Conservation (phyloP, 306 rosid genomes). For the Sechiopsis laciniata region DNA sequence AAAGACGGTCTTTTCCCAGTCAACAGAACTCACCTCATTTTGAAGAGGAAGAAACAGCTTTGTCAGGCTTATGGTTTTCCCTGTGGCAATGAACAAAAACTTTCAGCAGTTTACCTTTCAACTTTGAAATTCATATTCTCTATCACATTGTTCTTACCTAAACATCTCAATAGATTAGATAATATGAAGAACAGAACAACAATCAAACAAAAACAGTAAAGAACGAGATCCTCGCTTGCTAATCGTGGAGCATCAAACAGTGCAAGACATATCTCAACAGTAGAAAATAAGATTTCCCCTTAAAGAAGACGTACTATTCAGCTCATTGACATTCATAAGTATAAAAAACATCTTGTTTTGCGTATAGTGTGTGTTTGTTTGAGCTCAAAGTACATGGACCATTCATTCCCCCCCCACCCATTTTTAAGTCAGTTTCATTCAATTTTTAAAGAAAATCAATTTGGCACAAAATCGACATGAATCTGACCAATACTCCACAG, state of each 20-base stretch:
- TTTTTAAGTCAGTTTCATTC: not conserved
- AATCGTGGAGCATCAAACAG: no score
- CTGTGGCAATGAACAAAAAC: not conserved
- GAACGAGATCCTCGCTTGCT: no score
- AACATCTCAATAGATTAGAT: not conserved
- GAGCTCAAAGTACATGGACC: conserved; percentile 9
- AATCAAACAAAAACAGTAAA: no score
- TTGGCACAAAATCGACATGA: not conserved
- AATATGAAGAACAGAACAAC: no score
- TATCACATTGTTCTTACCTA: not conserved
- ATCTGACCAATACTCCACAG: not conserved
- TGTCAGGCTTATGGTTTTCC: not conserved
- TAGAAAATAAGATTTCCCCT: conserved; percentile 1
- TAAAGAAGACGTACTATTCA: not conserved
- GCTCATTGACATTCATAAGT: conserved; percentile 12
- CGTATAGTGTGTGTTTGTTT: not conserved
- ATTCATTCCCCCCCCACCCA: no score
- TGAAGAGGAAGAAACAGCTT: conserved; percentile 2
- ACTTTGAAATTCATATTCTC: conserved; percentile 6
- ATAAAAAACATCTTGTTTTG: not conserved
- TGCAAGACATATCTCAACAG: not conserved
- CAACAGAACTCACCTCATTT: conserved; percentile 18
- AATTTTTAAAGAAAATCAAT: not conserved
- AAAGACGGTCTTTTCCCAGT: not conserved
- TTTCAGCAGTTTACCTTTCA: conserved; percentile 1